phyloP scores from a whole-genome alignment of 225 moss, liverwort and hornwort species.

The Bryoerythrophyllum caledonicum region DNA sequence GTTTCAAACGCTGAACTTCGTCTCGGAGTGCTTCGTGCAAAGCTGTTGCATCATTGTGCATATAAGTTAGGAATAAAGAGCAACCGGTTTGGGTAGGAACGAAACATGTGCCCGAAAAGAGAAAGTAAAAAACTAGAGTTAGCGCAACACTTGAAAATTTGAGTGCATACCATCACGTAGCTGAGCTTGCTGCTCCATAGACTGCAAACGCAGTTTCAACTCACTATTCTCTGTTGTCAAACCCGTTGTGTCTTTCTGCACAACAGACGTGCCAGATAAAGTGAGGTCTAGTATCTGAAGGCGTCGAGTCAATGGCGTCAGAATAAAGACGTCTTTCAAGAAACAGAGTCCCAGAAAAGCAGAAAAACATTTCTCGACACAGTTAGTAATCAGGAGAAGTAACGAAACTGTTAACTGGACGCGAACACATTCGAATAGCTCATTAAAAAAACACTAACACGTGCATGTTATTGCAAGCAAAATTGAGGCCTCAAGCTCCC shows the following conservation, averaged over 20 bases:
- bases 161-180: slow-evolving; percentile 76
- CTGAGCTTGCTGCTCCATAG: slow-evolving; percentile 92
- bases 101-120: neutral
- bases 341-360: neutral
- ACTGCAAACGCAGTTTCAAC: slow-evolving; percentile 79
- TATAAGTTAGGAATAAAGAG: slow-evolving; percentile 2
- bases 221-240: slow-evolving; percentile 86
- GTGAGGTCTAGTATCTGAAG: slow-evolving; percentile 10
- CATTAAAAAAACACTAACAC: neutral
- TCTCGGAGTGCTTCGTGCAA: slow-evolving; percentile 83
- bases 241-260: slow-evolving; percentile 88
- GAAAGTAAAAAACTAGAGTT: neutral
- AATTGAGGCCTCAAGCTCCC: neutral
- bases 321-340: neutral
- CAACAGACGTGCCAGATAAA: neutral
- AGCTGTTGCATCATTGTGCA: slow-evolving; percentile 41
- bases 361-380: neutral
- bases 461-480: neutral
- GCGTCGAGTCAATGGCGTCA: neutral
- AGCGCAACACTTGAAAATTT: neutral
- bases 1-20: slow-evolving; percentile 82
- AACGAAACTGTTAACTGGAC: neutral
- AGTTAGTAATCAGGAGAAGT: neutral
- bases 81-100: neutral
- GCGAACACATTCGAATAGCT: neutral